Evolutionary conservation across 2,329 filamentous ascomycete genomes (phyloP).

Genomic region (Fusarium mundagurra): DNA sequence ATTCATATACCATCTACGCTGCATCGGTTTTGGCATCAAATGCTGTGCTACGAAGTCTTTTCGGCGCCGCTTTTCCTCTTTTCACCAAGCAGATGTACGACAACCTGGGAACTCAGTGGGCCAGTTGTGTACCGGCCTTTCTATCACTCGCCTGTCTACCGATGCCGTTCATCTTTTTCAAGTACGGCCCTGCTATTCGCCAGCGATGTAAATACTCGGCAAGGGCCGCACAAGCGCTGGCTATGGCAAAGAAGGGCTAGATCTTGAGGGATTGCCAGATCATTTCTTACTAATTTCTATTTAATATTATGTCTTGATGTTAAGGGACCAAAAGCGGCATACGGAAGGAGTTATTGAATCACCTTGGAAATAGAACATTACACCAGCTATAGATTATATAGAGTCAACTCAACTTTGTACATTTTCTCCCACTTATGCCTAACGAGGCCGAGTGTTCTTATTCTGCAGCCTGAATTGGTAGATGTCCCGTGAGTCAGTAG

Average conservation of each 20-base stretch:
- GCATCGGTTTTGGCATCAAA: conserved; percentile 76
- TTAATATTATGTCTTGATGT: background rate
- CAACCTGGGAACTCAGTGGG: conserved; percentile 39
- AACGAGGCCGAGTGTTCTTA: fast-evolving
- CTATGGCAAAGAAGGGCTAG: conserved; percentile 5
- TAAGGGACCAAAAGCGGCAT: background rate
- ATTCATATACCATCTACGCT: conserved; percentile 78
- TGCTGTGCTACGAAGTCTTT: conserved; percentile 29
- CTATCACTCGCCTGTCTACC: conserved; percentile 36
- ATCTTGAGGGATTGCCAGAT: fast-evolving
- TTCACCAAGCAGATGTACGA: conserved; percentile 43
- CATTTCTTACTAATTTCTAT: background rate
- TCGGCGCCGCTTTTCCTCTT: conserved; percentile 39
- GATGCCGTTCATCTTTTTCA: conserved; percentile 37
- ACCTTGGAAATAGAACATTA: background rate
- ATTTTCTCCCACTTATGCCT: background rate
- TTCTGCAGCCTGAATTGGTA: background rate
- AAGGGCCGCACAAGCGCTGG: conserved; percentile 25
- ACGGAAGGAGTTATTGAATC: background rate
- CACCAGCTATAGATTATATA: background rate
- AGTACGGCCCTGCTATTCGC: conserved; percentile 33
- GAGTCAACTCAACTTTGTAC: background rate
- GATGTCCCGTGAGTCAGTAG: background rate
- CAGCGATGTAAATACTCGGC: conserved; percentile 39
- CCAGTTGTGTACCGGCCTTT: conserved; percentile 35